Evolutionary conservation across 2,329 filamentous ascomycete genomes (phyloP), one percentile per base, ranked within the genome.

Genomic region (Aspergillus versicolor): DNA sequence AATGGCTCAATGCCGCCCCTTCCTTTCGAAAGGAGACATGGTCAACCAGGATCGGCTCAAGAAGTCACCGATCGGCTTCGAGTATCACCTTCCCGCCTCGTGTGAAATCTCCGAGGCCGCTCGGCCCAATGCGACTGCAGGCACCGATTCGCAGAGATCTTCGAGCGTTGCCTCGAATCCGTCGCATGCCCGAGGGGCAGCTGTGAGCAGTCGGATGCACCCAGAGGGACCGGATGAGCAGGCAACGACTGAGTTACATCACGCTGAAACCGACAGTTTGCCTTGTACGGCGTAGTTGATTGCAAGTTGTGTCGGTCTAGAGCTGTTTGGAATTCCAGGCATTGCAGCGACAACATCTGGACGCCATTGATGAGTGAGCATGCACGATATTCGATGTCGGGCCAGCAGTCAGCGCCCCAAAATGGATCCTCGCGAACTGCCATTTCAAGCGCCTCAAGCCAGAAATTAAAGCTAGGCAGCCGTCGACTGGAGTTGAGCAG

Each of bases 361-460:
- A 78, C 72, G 1, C 73, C 73, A 2, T 71, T 67, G 15, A 73
- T 72, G 57, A 78, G 58, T 30, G 66, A 65, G 19, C 67, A 66
- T 2, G 76, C 75, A 15, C 76, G 72, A 45, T 73, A 66, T 54
- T 76, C 73, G 21, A 77, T 75, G 17, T 75, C 73, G 2, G 70
- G 70, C 74, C 75, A 77, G 58, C 75, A 75, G 5, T 65, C 67
- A 32, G 72, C 67, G 40, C 75, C 76, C 75, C 75, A 78, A 62
- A 77, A 76, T 2, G 74, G 65, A 55, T 78, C 76, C 58, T 75
- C 70, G n/a, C 72, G 65, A 11, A 78, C 74, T 2, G 75, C 75
- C 0, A 61, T 69, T 58, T 73, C 71, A 38, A 78, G 61, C 13
- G 74, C 68, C 17, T 64, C 56, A 7, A 77, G 62, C 74, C 73